A percentile compares a stretch with the other conserved stretches of the same genome.
These are phyloP conservation scores for Kentomonas sorsogonicus DNA, from an alignment of 208 protist species.

Conservation along the genomic window DNA sequence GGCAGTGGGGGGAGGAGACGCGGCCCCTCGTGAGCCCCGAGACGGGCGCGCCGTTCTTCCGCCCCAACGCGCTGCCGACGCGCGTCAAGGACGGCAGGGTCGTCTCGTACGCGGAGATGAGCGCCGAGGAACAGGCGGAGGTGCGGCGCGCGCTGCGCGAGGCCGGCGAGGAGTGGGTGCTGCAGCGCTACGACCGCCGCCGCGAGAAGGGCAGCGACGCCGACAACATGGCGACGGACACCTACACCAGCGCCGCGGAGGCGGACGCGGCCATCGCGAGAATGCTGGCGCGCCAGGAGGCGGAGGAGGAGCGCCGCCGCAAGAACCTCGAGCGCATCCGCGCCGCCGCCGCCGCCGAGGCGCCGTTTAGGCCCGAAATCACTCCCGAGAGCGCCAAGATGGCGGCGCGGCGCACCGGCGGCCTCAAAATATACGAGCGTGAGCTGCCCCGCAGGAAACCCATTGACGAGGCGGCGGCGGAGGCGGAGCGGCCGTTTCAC, in stretches of 20 bases:
- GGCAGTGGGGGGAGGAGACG: constrained; percentile 23
- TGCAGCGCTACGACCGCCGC: background rate
- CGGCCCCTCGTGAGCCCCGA: constrained; percentile 21
- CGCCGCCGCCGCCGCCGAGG: constrained; percentile 17
- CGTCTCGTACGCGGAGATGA: constrained; percentile 38
- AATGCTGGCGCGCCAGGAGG: constrained; percentile 26
- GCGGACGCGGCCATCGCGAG: constrained; percentile 8
- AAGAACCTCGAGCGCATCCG: constrained; percentile 17
- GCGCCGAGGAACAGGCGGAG: constrained; percentile 27
- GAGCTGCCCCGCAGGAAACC: constrained; percentile 2
- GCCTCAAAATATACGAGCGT: constrained; percentile 34
- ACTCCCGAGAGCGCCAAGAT: constrained; percentile 18
- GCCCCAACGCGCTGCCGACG: constrained; percentile 57
- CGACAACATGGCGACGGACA: background rate
- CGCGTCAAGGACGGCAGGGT: constrained; percentile 34
- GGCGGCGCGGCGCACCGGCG: constrained; percentile 26
- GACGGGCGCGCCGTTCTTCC: constrained; percentile 57
- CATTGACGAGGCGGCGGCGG: constrained; percentile 9
- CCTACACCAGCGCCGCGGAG: background rate
- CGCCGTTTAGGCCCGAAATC: constrained; percentile 37
- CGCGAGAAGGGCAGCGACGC: background rate
- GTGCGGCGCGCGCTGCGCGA: constrained; percentile 8
- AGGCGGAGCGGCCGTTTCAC: background rate
- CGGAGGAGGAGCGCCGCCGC: constrained; percentile 18
- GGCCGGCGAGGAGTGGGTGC: constrained; percentile 1